Conservation (phyloP, 176 grass and related monocot species). For the Secale cereale region DNA sequence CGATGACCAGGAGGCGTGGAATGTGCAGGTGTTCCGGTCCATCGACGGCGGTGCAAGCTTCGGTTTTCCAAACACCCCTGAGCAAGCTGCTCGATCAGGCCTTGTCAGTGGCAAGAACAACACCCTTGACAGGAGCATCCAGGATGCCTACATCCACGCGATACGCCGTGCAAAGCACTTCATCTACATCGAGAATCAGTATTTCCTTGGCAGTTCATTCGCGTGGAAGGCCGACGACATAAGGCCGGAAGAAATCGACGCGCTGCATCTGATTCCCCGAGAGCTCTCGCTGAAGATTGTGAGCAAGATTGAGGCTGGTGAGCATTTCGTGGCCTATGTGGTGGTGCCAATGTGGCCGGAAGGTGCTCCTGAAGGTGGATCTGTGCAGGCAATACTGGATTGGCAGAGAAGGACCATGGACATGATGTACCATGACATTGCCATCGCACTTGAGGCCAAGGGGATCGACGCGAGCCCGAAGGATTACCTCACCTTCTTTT, state of each 20-base stretch:
- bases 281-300: slow-evolving; percentile 86
- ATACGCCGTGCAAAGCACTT: slow-evolving; percentile 77
- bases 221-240: slow-evolving; percentile 78
- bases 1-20: slow-evolving; percentile 65
- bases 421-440: slow-evolving; percentile 92
- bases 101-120: slow-evolving; percentile 85
- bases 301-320: slow-evolving; percentile 89
- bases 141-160: slow-evolving; percentile 89
- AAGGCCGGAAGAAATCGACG: slow-evolving; percentile 58
- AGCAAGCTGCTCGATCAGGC: slow-evolving; percentile 59
- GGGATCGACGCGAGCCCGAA: slow-evolving; percentile 49
- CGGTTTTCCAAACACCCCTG: slow-evolving; percentile 75
- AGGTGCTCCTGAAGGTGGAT: slow-evolving; percentile 62
- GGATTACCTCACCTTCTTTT: slow-evolving; percentile 92
- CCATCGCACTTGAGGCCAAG: slow-evolving; percentile 56
- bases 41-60: slow-evolving; percentile 66
- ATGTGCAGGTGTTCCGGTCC: slow-evolving; percentile 82
- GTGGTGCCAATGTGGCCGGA: slow-evolving; percentile 97
- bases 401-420: slow-evolving; percentile 98
- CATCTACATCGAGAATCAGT: slow-evolving; percentile 96
- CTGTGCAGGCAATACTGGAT: slow-evolving; percentile 78
- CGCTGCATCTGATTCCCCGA: slow-evolving; percentile 70
- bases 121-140: slow-evolving; percentile 89
- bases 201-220: slow-evolving; percentile 89
- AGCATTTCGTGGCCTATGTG: slow-evolving; percentile 68